A percentile compares a stretch with the other conserved stretches of the same genome.
phyloP scores from a whole-genome alignment of 305 asterid genomes.

The Solanum chacoense region DNA sequence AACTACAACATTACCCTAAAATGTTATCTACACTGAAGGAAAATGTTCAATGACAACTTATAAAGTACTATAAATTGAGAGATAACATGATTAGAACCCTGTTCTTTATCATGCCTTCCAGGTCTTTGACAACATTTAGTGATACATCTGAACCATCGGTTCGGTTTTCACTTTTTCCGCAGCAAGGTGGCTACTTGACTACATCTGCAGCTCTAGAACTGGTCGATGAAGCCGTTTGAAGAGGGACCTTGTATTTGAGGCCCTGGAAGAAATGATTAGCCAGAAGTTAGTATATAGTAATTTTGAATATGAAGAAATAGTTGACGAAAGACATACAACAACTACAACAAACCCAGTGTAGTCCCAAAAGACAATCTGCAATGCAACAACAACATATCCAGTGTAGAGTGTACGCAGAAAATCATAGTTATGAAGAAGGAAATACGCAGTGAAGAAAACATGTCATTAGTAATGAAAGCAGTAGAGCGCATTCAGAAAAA shows the following conservation, averaged over 20 bases:
- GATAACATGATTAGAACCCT: not conserved
- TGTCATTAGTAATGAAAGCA: not conserved
- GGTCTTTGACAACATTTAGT: not conserved
- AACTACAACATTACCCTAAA: not conserved
- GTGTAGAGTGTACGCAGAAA: not conserved
- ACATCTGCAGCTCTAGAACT: not conserved
- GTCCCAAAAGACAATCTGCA: not conserved
- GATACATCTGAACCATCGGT: not conserved
- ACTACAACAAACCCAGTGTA: not conserved
- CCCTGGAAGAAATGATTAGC: not conserved
- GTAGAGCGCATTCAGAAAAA: not conserved
- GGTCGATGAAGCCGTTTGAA: not conserved
- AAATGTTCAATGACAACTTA: not conserved
- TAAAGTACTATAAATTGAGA: not conserved
- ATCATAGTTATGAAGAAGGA: not conserved
- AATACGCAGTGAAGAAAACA: not conserved
- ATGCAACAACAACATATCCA: not conserved
- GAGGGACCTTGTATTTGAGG: not conserved
- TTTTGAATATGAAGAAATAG: not conserved
- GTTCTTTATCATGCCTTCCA: not conserved
- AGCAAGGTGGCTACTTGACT: not conserved
- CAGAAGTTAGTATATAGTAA: not conserved
- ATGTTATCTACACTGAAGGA: not conserved
- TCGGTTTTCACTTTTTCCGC: not conserved
- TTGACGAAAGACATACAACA: not conserved